These are phyloP conservation scores for Plasmodium chabaudi DNA, from an alignment of 169 alveolate species.

Conservation along the genomic window DNA sequence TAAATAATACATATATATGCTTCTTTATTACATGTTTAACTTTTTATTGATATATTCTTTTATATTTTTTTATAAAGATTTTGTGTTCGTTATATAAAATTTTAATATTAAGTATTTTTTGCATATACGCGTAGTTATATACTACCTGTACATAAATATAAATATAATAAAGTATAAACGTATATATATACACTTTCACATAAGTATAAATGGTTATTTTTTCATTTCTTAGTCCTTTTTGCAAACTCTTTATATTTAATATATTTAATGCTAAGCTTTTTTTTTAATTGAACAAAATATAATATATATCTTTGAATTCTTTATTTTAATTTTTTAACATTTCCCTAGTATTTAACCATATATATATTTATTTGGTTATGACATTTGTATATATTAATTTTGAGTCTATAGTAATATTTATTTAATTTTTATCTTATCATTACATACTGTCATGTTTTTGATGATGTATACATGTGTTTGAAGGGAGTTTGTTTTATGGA, in stretches of 20 bases:
- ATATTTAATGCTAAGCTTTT: neutral
- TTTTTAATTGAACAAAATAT: neutral
- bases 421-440: neutral
- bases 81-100: neutral
- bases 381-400: neutral
- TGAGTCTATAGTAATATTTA: conserved; percentile 10
- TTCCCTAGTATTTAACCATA: neutral
- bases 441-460: no score
- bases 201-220: no score
- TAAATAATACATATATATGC: no score
- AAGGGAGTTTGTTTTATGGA: no score
- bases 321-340: neutral
- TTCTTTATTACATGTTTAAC: no score
- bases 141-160: neutral
- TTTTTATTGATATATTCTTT: neutral
- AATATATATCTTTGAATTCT: neutral
- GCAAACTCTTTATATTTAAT: no score
- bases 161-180: neutral
- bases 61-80: neutral
- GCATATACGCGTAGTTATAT: neutral
- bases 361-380: neutral
- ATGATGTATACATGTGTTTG: no score
- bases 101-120: neutral
- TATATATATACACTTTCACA: no score
- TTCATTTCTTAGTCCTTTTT: no score